Base-by-base conservation (phyloP, 2,329 filamentous ascomycete species). In the Talaromyces sp. region DNA sequence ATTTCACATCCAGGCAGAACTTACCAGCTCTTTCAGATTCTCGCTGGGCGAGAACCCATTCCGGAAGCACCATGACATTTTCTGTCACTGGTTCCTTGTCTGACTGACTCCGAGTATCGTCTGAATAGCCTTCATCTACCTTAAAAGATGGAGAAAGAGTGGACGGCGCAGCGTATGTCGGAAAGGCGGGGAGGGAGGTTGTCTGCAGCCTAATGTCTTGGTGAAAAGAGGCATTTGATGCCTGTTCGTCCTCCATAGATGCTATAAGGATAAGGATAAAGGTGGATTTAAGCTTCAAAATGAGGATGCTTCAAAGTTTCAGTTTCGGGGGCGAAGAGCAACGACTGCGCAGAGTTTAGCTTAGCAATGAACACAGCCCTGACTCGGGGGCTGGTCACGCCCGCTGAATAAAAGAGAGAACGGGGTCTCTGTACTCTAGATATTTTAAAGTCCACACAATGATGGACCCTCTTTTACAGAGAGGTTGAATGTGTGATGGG, bases 61-160 rank as follows among this genome's bases (percentile, higher is more conserved):
- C 77, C 17, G 82, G 81, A 55, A 85, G 75, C 51, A 68, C 63
- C 63, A 73, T 70, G 37, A 71, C 71, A 56, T 75, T 71, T 50
- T 75, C 72, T 49, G 66, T 58, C 37, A 54, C 44, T 4, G 68
- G 62, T 30, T 74, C 74, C 58, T 72, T 71, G 44, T 76, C 75
- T 45, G 70, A 62, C 56, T 74, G 74, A 52, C 73, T 84, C 55
- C 77, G 73, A 2, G 81, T 83, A 44, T 92, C 89, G 70, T 94
- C 90, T 5, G 90, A 92, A 71, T 94, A 95, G 65, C 91, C 91
- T 75, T 95, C 91, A 75, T 95, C 90, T 53, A 91, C 82, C 70
- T 86, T 78, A 60, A 82, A 79, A 29, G 82, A 64, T 16, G 68
- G 61, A n/a, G 68, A 64, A 33, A 69, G 56, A 30, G 36, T 39